These are phyloP conservation scores for Candida maesae DNA, from an alignment of 805 yeast genomes.

Conservation along the genomic window DNA sequence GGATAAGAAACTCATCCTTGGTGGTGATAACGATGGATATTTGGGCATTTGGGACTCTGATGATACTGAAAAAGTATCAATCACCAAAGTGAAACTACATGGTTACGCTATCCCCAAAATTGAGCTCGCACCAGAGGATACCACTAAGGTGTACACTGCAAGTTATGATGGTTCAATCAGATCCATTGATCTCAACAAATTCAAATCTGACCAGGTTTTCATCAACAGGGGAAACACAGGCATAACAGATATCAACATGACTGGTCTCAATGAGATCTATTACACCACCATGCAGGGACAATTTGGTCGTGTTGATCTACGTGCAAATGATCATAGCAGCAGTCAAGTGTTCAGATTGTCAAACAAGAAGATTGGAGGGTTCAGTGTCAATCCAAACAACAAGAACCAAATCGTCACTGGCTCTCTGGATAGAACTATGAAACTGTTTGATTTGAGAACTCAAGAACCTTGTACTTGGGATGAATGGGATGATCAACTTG, in stretches of 20 bases:
- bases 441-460: conserved; percentile 82
- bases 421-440: conserved; percentile 79
- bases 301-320: conserved; percentile 67
- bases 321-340: conserved; percentile 41
- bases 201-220: conserved; percentile 57
- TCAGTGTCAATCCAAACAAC: conserved; percentile 68
- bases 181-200: conserved; percentile 58
- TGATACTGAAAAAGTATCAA: conserved; percentile 40
- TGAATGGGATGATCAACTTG: conserved; percentile 40
- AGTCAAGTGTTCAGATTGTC: conserved; percentile 47
- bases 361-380: conserved; percentile 91
- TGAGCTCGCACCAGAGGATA: conserved; percentile 45
- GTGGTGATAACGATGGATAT: conserved; percentile 87
- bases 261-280: conserved; percentile 55
- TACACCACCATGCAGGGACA: conserved; percentile 79
- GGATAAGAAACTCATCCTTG: conserved; percentile 60
- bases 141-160: conserved; percentile 57
- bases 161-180: conserved; percentile 91
- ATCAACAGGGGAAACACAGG: conserved; percentile 59
- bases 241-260: conserved; percentile 67
- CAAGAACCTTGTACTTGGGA: conserved; percentile 50
- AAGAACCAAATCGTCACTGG: conserved; percentile 76
- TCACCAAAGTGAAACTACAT: conserved; percentile 69
- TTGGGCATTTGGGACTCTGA: conserved; percentile 84
- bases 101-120: conserved; percentile 69